These are phyloP conservation scores for Leccinum obscurum DNA, from an alignment of 768 basidiomycete genomes.

Conservation along the genomic window DNA sequence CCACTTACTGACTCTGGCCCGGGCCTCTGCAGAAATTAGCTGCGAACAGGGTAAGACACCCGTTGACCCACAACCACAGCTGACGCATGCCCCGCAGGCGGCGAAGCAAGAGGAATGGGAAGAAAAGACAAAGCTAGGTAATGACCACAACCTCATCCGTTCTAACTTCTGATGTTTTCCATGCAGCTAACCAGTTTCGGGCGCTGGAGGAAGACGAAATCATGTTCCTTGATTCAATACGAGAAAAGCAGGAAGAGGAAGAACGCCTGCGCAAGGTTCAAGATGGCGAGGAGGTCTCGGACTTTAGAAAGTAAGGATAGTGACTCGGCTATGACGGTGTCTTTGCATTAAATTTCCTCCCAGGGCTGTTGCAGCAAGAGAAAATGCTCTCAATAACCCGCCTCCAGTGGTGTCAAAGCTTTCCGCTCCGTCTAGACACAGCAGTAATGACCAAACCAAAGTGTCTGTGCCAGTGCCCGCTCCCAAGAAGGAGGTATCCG, in stretches of 20 bases:
- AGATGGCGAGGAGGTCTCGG: slow-evolving; percentile 77
- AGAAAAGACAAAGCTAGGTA: slow-evolving; percentile 76
- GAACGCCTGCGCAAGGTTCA: slow-evolving; percentile 71
- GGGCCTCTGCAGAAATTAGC: slow-evolving; percentile 69
- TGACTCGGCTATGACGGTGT: neutral
- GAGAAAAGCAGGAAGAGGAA: slow-evolving; percentile 73
- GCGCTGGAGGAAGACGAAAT: slow-evolving; percentile 90
- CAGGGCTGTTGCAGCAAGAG: slow-evolving; percentile 74
- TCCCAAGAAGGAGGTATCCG: slow-evolving; percentile 53
- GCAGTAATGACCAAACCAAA: slow-evolving; percentile 29
- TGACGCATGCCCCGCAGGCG: slow-evolving; percentile 44
- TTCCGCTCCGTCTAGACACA: slow-evolving; percentile 33
- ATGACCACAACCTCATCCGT: slow-evolving; percentile 8
- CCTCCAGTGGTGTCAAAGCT: slow-evolving; percentile 32
- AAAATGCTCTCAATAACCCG: slow-evolving; percentile 46
- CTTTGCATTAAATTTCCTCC: slow-evolving; percentile 13
- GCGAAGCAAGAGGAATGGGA: slow-evolving; percentile 96
- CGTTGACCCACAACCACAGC: slow-evolving; percentile 1
- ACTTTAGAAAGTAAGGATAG: slow-evolving; percentile 69
- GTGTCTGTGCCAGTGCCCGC: slow-evolving; percentile 26
- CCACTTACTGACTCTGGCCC: slow-evolving; percentile 12
- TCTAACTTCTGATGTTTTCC: slow-evolving; percentile 9
- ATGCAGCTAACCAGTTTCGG: slow-evolving; percentile 81
- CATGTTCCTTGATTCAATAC: slow-evolving; percentile 81
- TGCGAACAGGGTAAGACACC: slow-evolving; percentile 69